phyloP scores from a whole-genome alignment of 2,329 filamentous ascomycete species.

The Thelonectria blattea region DNA sequence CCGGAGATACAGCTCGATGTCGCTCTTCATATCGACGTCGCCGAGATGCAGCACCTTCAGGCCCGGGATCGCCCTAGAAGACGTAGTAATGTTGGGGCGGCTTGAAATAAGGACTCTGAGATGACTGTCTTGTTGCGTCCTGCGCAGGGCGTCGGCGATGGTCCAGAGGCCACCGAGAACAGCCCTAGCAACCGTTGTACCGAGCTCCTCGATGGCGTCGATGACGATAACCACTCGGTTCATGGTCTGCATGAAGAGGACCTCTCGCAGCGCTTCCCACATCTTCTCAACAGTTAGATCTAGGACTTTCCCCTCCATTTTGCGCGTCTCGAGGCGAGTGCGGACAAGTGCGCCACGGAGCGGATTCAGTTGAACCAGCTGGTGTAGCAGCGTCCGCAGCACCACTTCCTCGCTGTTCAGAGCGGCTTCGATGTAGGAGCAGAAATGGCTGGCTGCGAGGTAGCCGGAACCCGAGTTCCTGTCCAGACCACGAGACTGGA shows the following conservation, averaged over 20 bases:
- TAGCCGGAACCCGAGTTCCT: background rate
- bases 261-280: background rate
- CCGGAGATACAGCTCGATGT: no score
- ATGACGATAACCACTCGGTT: background rate
- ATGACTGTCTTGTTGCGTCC: background rate
- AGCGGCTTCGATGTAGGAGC: conserved; percentile 7
- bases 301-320: no score
- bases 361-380: conserved; percentile 4
- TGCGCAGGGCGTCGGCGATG: background rate
- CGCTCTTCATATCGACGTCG: no score
- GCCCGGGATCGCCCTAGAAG: no score
- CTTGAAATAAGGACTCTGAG: background rate
- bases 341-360: background rate
- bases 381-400: conserved; percentile 1
- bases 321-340: background rate
- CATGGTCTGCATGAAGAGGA: background rate
- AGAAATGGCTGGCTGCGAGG: conserved; percentile 2
- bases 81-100: no score
- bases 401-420: background rate
- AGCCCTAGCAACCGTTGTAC: no score
- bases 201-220: background rate
- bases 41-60: no score
- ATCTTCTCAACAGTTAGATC: background rate
- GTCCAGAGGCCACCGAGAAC: background rate
- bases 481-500: background rate